Base-by-base conservation (phyloP, 2,329 filamentous ascomycete genomes). In the Talaromyces sp. region DNA sequence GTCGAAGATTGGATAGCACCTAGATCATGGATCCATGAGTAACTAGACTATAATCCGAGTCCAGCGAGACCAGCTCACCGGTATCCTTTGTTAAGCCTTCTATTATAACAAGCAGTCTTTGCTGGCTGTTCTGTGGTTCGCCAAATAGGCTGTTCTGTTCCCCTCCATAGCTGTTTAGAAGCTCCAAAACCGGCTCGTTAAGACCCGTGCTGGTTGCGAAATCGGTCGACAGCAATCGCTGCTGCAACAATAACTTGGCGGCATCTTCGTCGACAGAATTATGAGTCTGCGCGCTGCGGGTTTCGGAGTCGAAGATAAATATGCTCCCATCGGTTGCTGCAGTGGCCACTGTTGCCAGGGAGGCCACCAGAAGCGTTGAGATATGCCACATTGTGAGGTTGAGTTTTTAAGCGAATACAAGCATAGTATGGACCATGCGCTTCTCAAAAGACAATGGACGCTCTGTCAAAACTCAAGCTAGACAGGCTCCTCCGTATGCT, bases 21-120 rank as follows among this genome's bases (percentile, higher is more conserved):
- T 25, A 57, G 58, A 10, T 22, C 28, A 36, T 28, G 33, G 28
- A 19, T 25, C 8, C 19, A 47, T 62, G 39, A 59, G 52, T 19
- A 33, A 15, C 17, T 39, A 22, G 7, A 39, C 13, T 39, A 0
- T 19, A 22, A 56, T 10, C 7, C 27, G 9, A 36, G n/a, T 19
- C 28, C 25, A n/a, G 55, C 42, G 2, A 15, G 53, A 32, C 54
- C 33, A 42, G 81, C 73, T 83, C 77, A 68, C 86, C 84, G 69
- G 88, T 82, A 57, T 88, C 76, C 66, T 85, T 73, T 57, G 88
- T 75, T 28, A 89, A 74, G 44, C 89, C 79, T 72, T 90, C 86
- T 49, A 74, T 62, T 25, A 78, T 64, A 19, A 79, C 65, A 56
- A 78, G 67, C 32, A 74, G 70, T 60, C 68, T 75, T 52, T 69